Percentiles rank a stretch among this genome's conserved stretches.
phyloP scores from a whole-genome alignment of 345 rosid species.

The Fremontodendron californicum region DNA sequence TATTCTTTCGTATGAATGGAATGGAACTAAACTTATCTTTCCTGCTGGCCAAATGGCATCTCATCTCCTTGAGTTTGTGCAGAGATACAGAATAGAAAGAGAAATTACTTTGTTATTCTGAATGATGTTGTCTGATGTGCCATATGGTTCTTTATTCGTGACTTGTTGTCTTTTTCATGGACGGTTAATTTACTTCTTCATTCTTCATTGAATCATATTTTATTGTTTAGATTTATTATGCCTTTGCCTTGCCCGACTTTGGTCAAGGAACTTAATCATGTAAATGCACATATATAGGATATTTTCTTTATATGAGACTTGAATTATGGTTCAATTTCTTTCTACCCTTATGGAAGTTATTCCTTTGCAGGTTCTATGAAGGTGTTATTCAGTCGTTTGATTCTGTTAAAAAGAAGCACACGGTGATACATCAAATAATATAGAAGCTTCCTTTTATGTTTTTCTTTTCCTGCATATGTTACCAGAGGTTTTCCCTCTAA shows the following conservation, averaged over 20 bases:
- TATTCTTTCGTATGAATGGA: not conserved
- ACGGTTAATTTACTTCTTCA: not conserved
- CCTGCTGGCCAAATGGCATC: not conserved
- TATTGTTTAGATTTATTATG: not conserved
- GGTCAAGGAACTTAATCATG: not conserved
- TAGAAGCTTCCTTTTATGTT: constrained; percentile 5
- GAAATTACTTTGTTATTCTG: too few relatives aligned
- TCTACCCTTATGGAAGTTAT: not conserved
- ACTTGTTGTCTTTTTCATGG: not conserved
- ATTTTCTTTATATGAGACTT: not conserved
- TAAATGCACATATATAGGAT: not conserved
- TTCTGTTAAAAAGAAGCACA: constrained; percentile 60
- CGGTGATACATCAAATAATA: constrained; percentile 40
- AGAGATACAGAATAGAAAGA: not conserved
- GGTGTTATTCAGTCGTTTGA: constrained; percentile 64
- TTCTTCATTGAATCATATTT: not conserved
- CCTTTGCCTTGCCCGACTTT: not conserved
- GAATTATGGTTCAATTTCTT: not conserved
- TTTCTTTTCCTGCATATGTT: not conserved
- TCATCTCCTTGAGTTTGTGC: not conserved
- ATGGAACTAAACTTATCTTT: not conserved
- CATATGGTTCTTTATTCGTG: not conserved
- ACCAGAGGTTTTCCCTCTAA: constrained; percentile 4
- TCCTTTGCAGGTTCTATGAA: constrained; percentile 56
- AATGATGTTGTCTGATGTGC: too few relatives aligned